Evolutionary conservation across 768 basidiomycete genomes (phyloP).

Genomic region (Leucosporidium creatinivorum): DNA sequence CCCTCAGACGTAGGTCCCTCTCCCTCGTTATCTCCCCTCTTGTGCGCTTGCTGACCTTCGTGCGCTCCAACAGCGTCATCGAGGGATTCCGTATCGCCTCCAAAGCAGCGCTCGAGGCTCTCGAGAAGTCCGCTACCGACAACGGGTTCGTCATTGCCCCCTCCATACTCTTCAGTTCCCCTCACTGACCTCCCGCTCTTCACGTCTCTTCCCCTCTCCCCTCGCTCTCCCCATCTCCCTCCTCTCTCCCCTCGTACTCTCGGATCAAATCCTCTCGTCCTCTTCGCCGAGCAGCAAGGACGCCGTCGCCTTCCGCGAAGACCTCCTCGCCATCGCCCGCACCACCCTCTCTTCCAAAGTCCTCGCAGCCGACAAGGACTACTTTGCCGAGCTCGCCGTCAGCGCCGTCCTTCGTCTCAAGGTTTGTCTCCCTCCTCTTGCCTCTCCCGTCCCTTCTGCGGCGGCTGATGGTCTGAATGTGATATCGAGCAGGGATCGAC

Average conservation of each 20-base stretch:
- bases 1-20: conserved; percentile 67
- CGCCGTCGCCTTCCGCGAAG: conserved; percentile 66
- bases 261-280: too few relatives aligned
- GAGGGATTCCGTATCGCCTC: conserved; percentile 94
- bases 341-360: conserved; percentile 96
- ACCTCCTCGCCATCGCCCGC: conserved; percentile 91
- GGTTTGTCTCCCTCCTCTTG: conserved; percentile 43
- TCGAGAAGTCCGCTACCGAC: conserved; percentile 75
- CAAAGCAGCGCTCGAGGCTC: conserved; percentile 68
- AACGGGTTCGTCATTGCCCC: conserved; percentile 54
- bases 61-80: conserved; percentile 50
- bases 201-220: not conserved
- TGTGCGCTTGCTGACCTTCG: not conserved
- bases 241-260: too few relatives aligned
- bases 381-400: conserved; percentile 95
- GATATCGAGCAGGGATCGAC: conserved; percentile 69
- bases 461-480: not conserved
- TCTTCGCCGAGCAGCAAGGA: conserved; percentile 52
- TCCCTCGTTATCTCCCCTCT: too few relatives aligned
- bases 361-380: conserved; percentile 89
- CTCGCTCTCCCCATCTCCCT: too few relatives aligned
- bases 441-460: conserved; percentile 8
- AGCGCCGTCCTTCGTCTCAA: conserved; percentile 90
- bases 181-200: not conserved
- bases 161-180: too few relatives aligned